phyloP scores from a whole-genome alignment of 2,329 filamentous ascomycete genomes.

The Aspergillus pseudoterreus region DNA sequence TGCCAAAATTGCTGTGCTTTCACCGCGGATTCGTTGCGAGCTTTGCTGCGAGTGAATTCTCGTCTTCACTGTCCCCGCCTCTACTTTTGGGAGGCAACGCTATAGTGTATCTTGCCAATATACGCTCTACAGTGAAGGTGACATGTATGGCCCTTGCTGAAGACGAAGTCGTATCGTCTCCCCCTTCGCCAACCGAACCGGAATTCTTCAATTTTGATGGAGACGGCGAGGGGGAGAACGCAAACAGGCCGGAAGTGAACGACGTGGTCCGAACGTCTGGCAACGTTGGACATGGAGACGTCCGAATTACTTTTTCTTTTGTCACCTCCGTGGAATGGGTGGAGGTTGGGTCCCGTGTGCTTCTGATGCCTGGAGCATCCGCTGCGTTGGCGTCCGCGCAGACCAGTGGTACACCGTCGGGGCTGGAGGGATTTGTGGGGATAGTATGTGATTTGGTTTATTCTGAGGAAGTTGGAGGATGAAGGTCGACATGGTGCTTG shows the following conservation, averaged over 20 bases:
- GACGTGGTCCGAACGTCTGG: conserved; percentile 22
- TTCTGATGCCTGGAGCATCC: conserved; percentile 58
- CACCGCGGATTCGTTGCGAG: conserved; percentile 68
- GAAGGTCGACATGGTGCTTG: not conserved
- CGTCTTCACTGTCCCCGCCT: conserved; percentile 42
- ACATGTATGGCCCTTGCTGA: conserved; percentile 49
- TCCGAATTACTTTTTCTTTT: conserved; percentile 54
- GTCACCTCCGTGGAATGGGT: conserved; percentile 57
- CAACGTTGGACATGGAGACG: conserved; percentile 24
- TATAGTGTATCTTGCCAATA: conserved; percentile 82
- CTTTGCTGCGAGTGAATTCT: conserved; percentile 61
- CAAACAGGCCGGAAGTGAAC: conserved; percentile 21
- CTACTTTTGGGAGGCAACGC: conserved; percentile 53
- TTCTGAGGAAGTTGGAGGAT: conserved; percentile 42
- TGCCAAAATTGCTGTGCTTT: conserved; percentile 30
- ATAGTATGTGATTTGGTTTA: conserved; percentile 34
- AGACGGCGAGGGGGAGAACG: conserved; percentile 21
- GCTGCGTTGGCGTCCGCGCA: conserved; percentile 45
- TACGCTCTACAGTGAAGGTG: conserved; percentile 76
- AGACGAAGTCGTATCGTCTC: conserved; percentile 24
- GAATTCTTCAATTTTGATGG: conserved; percentile 45
- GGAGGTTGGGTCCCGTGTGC: conserved; percentile 52
- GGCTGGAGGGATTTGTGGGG: conserved; percentile 60
- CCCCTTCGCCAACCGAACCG: conserved; percentile 30
- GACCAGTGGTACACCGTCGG: conserved; percentile 47